Evolutionary conservation across 371 early-diverging fungal genomes (phyloP).

Genomic region (Mortierella sp.): DNA sequence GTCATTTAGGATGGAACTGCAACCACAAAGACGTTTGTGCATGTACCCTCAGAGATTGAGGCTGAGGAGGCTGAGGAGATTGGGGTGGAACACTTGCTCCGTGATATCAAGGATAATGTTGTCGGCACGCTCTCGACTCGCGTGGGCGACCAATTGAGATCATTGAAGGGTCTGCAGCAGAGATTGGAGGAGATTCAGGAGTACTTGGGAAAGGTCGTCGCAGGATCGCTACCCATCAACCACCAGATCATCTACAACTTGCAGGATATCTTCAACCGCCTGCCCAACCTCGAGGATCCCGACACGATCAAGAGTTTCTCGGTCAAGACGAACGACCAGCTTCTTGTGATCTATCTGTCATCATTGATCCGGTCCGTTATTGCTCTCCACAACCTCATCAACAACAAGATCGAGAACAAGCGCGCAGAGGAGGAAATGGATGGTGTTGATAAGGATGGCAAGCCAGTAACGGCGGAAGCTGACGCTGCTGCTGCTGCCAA

Average conservation of each 20-base stretch:
- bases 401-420: slow-evolving; percentile 87
- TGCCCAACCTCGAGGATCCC: slow-evolving; percentile 88
- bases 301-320: slow-evolving; percentile 86
- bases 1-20: slow-evolving; percentile 90
- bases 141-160: slow-evolving; percentile 89
- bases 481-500: slow-evolving; percentile 28
- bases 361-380: slow-evolving; percentile 93
- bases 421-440: slow-evolving; percentile 60
- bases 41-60: slow-evolving; percentile 95
- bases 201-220: slow-evolving; percentile 91
- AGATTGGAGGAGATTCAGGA: slow-evolving; percentile 88
- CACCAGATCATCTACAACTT: slow-evolving; percentile 96
- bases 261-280: slow-evolving; percentile 96
- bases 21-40: slow-evolving; percentile 95
- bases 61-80: slow-evolving; percentile 99
- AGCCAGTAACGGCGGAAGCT: slow-evolving; percentile 23
- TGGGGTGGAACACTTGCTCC: slow-evolving; percentile 99
- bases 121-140: slow-evolving; percentile 94
- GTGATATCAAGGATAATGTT: slow-evolving; percentile 98
- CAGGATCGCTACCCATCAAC: slow-evolving; percentile 90
- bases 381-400: slow-evolving; percentile 96
- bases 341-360: slow-evolving; percentile 92
- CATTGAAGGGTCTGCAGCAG: slow-evolving; percentile 88
- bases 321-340: slow-evolving; percentile 96
- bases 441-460: slow-evolving; percentile 57